Conservation (phyloP, 164 flowering plant species). For the Berberis vulgaris region DNA sequence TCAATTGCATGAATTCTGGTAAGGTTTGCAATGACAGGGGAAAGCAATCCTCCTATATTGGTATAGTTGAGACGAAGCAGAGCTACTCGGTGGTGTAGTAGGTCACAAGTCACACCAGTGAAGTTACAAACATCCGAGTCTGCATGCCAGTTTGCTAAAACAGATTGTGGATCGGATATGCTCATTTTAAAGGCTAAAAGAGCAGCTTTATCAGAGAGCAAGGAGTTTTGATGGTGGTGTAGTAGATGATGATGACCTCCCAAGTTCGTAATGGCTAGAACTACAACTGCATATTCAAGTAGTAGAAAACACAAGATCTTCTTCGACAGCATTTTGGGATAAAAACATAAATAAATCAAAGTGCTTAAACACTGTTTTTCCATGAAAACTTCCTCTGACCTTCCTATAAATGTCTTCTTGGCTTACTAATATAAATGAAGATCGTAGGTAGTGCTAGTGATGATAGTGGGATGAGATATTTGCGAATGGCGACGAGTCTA, state of each 20-base stretch:
- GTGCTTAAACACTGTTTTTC: background rate
- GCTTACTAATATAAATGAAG: background rate
- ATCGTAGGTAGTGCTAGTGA: background rate
- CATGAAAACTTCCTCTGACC: background rate
- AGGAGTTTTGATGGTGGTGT: conserved; percentile 18
- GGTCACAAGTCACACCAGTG: conserved; percentile 30
- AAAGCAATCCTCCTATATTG: conserved; percentile 1
- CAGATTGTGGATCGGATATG: conserved; percentile 28
- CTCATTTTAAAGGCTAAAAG: conserved; percentile 31
- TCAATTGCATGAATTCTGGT: background rate
- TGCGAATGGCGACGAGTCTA: background rate
- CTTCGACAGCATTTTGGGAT: background rate
- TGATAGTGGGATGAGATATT: conserved; percentile 2
- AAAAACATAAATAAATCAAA: background rate
- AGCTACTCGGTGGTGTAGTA: background rate
- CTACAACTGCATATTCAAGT: conserved; percentile 1
- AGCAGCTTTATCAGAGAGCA: conserved; percentile 26
- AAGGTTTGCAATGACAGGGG: conserved; percentile 3
- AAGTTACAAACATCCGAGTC: conserved; percentile 12
- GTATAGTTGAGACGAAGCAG: conserved; percentile 1
- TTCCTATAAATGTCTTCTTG: background rate
- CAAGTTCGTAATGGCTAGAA: background rate
- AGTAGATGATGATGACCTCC: background rate
- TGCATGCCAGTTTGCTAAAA: conserved; percentile 34
- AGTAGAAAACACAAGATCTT: conserved; percentile 2